Base-by-base conservation (phyloP, 768 basidiomycete species). In the Collybia sp. region DNA sequence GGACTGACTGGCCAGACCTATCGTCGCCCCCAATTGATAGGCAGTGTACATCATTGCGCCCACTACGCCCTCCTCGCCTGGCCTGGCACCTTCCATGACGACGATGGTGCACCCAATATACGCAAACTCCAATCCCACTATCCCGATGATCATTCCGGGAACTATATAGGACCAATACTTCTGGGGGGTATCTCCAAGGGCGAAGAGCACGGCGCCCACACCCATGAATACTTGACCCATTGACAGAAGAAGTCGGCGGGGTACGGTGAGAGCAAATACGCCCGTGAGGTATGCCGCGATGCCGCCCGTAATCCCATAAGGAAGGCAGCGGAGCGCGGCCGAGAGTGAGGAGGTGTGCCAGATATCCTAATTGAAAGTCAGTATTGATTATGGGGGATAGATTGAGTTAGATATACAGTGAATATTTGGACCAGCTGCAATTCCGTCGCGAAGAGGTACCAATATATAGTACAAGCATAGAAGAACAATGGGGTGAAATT, bases 101-200 rank as follows among this genome's bases (percentile, higher is more conserved):
- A 43, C 19, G 15, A 37, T 34, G 36, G 32, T 55, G 48, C 47
- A 54, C 13, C 42, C 47, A 20, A 53, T 46, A 47, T 68, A 78
- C 6, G 62, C 55, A 40, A 76, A 51, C 61, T 67, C 70, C 1
- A 60, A 52, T 3, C 77, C 77, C 11, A 62, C 59, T 19, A 67
- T 67, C 6, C 76, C 77, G 40, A 79, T 48, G 30, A 64, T 48
- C 55, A 77, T 73, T 11, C 68, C 77, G 18, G 78, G 74, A 47
- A 79, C 70, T 30, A 71, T 54, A 45, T 64, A 59, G 0, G 53
- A 40, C 76, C 73, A 79, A 56, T 79, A 79, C 41, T 47, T 52
- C 2, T 50, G 48, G 3, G 65, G 63, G 5, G 45, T 53, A 46
- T 74, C 67, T 0, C 68, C 72, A 31, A 71, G 52, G 2, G 70